Conservation (phyloP, 2,329 filamentous ascomycete species). For the Aaosphaeria arxii region DNA sequence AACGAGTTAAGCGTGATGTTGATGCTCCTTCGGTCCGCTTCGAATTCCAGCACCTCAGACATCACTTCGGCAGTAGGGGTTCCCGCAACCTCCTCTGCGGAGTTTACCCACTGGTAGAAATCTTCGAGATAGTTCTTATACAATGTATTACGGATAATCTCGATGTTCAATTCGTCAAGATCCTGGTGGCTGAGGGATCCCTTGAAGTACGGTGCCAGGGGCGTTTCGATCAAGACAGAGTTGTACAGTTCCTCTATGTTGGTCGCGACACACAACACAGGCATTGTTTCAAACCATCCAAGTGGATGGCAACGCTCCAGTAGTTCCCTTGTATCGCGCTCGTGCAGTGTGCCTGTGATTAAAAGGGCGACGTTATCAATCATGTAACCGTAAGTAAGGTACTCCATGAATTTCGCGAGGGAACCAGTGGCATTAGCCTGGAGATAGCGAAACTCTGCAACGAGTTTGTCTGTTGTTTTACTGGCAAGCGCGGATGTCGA, state of each 20-base stretch:
- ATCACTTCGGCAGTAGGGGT: conserved; percentile 93
- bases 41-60: conserved; percentile 93
- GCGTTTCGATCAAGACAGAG: conserved; percentile 94
- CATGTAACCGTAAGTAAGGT: conserved; percentile 99
- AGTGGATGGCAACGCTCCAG: conserved; percentile 94
- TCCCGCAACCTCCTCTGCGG: conserved; percentile 77
- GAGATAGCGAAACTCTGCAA: conserved; percentile 94
- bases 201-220: conserved; percentile 95
- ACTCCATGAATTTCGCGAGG: conserved; percentile 94
- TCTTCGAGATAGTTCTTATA: conserved; percentile 99
- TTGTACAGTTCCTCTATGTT: conserved; percentile 99
- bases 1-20: conserved; percentile 99
- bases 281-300: conserved; percentile 99
- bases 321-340: conserved; percentile 92
- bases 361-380: conserved; percentile 98
- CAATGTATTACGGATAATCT: conserved; percentile 96
- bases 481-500: conserved; percentile 92
- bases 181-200: conserved; percentile 94
- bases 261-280: conserved; percentile 93
- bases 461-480: conserved; percentile 96
- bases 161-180: conserved; percentile 97
- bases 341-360: conserved; percentile 96
- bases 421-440: conserved; percentile 91
- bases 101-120: conserved; percentile 93
- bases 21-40: conserved; percentile 93